Base-by-base conservation (phyloP, 441 rosid species). In the Mallotus repandus region DNA sequence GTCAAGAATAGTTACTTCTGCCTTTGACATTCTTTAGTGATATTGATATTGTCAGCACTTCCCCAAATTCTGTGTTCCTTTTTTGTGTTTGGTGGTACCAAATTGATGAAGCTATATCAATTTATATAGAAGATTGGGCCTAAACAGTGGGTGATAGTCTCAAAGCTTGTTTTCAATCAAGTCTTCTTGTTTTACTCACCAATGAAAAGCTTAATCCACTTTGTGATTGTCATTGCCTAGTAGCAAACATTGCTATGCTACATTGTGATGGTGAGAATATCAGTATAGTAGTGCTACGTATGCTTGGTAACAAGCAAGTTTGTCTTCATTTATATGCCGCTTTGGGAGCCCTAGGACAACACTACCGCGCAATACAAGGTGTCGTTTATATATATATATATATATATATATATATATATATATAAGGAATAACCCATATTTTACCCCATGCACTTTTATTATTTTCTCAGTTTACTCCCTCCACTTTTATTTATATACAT, bases 1-100 rank as follows among this genome's bases (percentile, higher is more conserved):
- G 55, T 83, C 89, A 62, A 85, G 72, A 52, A 85, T 43, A 22
- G 81, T 59, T 55, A 82, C 68, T 15, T 78, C 80, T 49, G 49
- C 84, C 66, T 66, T 73, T 0, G 80, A 64, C 84, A 76, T 76
- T 55, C 32, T 70, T 52, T 11, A 63, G 22, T 63, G 9, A 38
- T 18, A 9, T 4, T 38, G 41, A 38, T 38, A 38, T 38, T 38
- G 41, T 19, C 11, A 13, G 1, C 32, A 18, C 67, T 9, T 32
- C 56, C 14, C 2, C 38, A 35, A 35, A 35, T 35, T 38, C 41
- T 59, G 9, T 57, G 5, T 45, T 0, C 14, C 19, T n/a, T 52
- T 48, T 53, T 57, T 3, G 67, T 22, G 41, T 38, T 38, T 38
- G 41, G 0, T 74, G 65, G 60, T 21, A 2, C 18, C 9, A 49